A percentile compares a stretch with the other conserved stretches of the same genome.
phyloP scores from a whole-genome alignment of 768 basidiomycete genomes.

The Termitomyces sp. region DNA sequence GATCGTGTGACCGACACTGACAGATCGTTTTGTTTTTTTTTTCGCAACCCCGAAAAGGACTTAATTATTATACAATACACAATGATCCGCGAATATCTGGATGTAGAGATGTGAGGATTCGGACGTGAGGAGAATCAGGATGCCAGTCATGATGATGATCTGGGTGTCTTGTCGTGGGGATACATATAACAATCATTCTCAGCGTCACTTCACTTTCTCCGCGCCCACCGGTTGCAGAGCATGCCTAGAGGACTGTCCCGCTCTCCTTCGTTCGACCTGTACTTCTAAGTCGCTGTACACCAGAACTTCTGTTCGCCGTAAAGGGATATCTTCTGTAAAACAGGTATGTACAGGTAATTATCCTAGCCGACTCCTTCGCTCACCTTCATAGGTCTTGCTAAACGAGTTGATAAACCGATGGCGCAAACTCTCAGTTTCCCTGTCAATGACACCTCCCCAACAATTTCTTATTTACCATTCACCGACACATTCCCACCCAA shows the following conservation, averaged over 20 bases:
- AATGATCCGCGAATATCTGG: slow-evolving; percentile 5
- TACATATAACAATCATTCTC: slow-evolving; percentile 7
- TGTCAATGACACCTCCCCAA: slow-evolving; percentile 68
- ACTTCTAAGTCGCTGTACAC: not conserved
- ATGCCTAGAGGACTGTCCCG: not conserved
- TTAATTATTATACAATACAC: slow-evolving; percentile 4
- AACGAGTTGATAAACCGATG: slow-evolving; percentile 15
- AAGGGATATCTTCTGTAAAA: not conserved
- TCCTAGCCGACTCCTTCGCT: not conserved
- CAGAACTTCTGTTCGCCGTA: not conserved
- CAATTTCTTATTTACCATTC: slow-evolving; percentile 58
- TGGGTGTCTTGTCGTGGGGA: slow-evolving; percentile 6
- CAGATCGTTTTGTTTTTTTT: not conserved
- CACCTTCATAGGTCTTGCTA: not conserved
- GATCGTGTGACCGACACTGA: too few species aligned
- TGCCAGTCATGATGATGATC: not conserved
- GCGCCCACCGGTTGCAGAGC: not conserved
- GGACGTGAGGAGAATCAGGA: too few species aligned
- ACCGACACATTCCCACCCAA: slow-evolving; percentile 50
- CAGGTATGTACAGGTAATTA: not conserved
- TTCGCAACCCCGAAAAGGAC: not conserved
- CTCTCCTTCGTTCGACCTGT: not conserved
- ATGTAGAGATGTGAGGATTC: not conserved
- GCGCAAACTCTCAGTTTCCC: slow-evolving; percentile 15
- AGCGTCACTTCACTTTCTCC: slow-evolving; percentile 3